Base-by-base conservation (phyloP, 805 yeast species). In the Cyberlindnera euphorbiae region DNA sequence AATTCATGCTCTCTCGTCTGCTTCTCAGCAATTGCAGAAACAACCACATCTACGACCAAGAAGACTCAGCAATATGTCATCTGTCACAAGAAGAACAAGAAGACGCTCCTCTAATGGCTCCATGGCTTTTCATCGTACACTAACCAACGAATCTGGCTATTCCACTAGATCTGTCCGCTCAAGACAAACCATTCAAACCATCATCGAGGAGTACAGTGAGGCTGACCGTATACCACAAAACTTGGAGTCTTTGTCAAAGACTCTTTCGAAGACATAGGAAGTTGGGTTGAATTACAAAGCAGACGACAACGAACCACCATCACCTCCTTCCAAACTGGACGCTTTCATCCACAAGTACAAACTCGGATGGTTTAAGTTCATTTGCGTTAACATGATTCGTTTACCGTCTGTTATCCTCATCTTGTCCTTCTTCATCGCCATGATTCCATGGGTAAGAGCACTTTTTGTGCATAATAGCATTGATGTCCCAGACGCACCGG, bases 361-460 rank as follows among this genome's bases (percentile, higher is more conserved):
- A 10, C 42, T 66, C 5, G 58, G 58, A 3, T 63, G 62, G 62
- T 35, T 66, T 4, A 53, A 53, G 4, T 67, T 58, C 47, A 38
- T 67, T 15, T 21, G 61, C 7, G 63, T 73, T 35, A 82, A 80
- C 55, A 75, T 80, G 38, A 47, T 64, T 21, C 69, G 88, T 22
- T 95, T 95, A 0, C 83, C 79, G 11, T 82, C 95, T 0, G 44
- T 83, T 4, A 67, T 88, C 0, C 69, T 87, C n/a, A 63, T 89
- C 6, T 33, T 79, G 0, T 70, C 90, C 1, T 62, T 89, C 17
- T 63, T 71, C 1, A 66, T 86, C 17, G 73, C 90, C 5, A 79
- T 90, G 83, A 69, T 90, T n/a, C 96, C 96, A 1, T 90, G 96
- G 73, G 63, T 83, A 3, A 77, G 80, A 42, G 81, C 87, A 0